A percentile compares a stretch with the other conserved stretches of the same genome.
These are phyloP conservation scores for Xylaria sp. DNA, from an alignment of 2,329 filamentous ascomycete genomes.

Conservation along the genomic window DNA sequence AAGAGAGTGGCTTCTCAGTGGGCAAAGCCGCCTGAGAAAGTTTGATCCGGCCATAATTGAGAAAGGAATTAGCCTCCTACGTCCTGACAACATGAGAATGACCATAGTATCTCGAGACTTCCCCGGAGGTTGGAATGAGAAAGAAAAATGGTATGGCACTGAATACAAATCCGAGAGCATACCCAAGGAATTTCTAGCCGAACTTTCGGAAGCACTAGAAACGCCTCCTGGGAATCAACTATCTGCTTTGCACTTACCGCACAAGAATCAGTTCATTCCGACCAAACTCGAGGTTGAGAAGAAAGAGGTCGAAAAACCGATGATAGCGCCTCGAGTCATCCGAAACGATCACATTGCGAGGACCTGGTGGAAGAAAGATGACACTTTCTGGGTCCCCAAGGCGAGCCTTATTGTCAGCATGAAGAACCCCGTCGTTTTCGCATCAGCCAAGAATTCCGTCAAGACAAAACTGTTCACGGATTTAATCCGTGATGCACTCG, in stretches of 20 bases:
- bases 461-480: slow-evolving; percentile 85
- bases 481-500: slow-evolving; percentile 86
- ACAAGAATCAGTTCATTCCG: slow-evolving; percentile 95
- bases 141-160: slow-evolving; percentile 98
- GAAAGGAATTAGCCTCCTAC: slow-evolving; percentile 76
- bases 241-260: slow-evolving; percentile 82
- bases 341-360: slow-evolving; percentile 83
- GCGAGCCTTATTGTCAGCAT: slow-evolving; percentile 86
- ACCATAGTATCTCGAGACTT: slow-evolving; percentile 84
- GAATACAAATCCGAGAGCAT: slow-evolving; percentile 89
- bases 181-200: slow-evolving; percentile 76
- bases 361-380: slow-evolving; percentile 98
- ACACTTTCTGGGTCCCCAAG: slow-evolving; percentile 98
- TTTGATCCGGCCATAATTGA: slow-evolving; percentile 84
- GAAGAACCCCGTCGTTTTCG: slow-evolving; percentile 80
- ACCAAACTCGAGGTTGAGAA: slow-evolving; percentile 94
- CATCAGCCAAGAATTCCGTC: slow-evolving; percentile 80
- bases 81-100: slow-evolving; percentile 90
- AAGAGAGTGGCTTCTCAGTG: slow-evolving; percentile 88
- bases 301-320: slow-evolving; percentile 83
- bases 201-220: slow-evolving; percentile 73
- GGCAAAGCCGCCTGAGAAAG: slow-evolving; percentile 77
- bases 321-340: slow-evolving; percentile 80
- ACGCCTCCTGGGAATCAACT: slow-evolving; percentile 69
- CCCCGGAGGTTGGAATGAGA: slow-evolving; percentile 85